A percentile compares a stretch with the other conserved stretches of the same genome.
Evolutionary conservation across 2,329 filamentous ascomycete genomes (phyloP).

Genomic region (Fusarium penzigii): DNA sequence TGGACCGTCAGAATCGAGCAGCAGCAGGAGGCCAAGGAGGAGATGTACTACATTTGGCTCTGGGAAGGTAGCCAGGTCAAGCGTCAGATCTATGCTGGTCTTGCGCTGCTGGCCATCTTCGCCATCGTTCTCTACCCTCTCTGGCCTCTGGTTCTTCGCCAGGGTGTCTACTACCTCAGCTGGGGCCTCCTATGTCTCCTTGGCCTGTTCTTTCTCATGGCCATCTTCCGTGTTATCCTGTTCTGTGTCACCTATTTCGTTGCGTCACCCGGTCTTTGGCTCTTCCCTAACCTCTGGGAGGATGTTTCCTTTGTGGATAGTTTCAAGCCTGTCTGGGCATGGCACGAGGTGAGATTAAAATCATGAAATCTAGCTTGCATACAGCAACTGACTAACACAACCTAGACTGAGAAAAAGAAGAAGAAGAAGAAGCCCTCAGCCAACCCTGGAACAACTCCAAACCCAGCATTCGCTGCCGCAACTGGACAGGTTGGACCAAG

Average conservation of each 20-base stretch:
- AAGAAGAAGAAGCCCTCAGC: conserved; percentile 60
- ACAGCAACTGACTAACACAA: conserved; percentile 19
- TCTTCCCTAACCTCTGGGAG: conserved; percentile 97
- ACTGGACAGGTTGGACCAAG: conserved; percentile 55
- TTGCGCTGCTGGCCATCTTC: conserved; percentile 82
- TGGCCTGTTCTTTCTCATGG: conserved; percentile 95
- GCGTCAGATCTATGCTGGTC: conserved; percentile 85
- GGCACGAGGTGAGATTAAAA: conserved; percentile 77
- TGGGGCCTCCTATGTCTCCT: conserved; percentile 90
- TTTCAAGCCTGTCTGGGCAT: conserved; percentile 94
- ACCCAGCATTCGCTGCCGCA: conserved; percentile 50
- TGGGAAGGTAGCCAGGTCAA: conserved; percentile 94
- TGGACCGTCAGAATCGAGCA: conserved; percentile 97
- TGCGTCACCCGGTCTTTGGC: conserved; percentile 86
- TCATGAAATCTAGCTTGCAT: not conserved
- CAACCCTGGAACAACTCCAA: conserved; percentile 36
- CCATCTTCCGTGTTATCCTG: conserved; percentile 91
- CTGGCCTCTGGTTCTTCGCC: conserved; percentile 87
- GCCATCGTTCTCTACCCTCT: conserved; percentile 91
- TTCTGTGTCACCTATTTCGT: conserved; percentile 92
- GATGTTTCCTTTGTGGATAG: conserved; percentile 98
- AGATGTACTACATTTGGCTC: conserved; percentile 95
- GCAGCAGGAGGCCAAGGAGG: conserved; percentile 84
- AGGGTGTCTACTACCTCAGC: conserved; percentile 95
- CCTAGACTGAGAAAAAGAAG: conserved; percentile 40